Evolutionary conservation across 225 moss, liverwort and hornwort species (phyloP).

Genomic region (Sphagnum tenellum): DNA sequence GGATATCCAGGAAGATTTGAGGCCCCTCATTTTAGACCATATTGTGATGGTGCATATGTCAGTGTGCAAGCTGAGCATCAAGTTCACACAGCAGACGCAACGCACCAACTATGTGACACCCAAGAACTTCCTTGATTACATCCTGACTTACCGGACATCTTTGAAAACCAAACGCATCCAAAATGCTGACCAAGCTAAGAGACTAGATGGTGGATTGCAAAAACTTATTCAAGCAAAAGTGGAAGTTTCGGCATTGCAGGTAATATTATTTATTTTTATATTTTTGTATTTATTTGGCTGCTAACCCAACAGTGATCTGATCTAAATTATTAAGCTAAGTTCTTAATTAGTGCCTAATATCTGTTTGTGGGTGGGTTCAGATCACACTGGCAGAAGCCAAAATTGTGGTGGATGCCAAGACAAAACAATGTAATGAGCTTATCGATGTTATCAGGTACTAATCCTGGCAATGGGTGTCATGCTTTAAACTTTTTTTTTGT

Average conservation of each 20-base stretch:
- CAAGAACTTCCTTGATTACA: conserved; percentile 82
- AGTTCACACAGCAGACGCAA: conserved; percentile 56
- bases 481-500: no score
- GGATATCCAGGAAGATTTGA: conserved; percentile 48
- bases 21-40: conserved; percentile 50
- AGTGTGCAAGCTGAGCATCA: conserved; percentile 44
- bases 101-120: conserved; percentile 75
- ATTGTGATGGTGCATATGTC: conserved; percentile 83
- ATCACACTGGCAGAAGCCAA: conserved; percentile 69
- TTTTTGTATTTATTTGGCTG: neutral
- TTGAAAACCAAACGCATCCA: conserved; percentile 45
- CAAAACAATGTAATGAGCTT: conserved; percentile 67
- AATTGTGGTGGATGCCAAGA: conserved; percentile 81
- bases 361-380: conserved; percentile 16
- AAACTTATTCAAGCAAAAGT: conserved; percentile 78
- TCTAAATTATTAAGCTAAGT: neutral
- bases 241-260: conserved; percentile 71
- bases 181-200: conserved; percentile 47
- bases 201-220: conserved; percentile 70
- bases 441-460: conserved; percentile 68
- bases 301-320: neutral
- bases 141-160: conserved; percentile 38
- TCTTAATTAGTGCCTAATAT: neutral
- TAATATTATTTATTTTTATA: conserved; percentile 13
- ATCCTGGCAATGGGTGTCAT: neutral